A percentile compares a stretch with the other conserved stretches of the same genome.
These are phyloP conservation scores for Claviceps humidiphila DNA, from an alignment of 2,329 filamentous ascomycete species.

Conservation along the genomic window DNA sequence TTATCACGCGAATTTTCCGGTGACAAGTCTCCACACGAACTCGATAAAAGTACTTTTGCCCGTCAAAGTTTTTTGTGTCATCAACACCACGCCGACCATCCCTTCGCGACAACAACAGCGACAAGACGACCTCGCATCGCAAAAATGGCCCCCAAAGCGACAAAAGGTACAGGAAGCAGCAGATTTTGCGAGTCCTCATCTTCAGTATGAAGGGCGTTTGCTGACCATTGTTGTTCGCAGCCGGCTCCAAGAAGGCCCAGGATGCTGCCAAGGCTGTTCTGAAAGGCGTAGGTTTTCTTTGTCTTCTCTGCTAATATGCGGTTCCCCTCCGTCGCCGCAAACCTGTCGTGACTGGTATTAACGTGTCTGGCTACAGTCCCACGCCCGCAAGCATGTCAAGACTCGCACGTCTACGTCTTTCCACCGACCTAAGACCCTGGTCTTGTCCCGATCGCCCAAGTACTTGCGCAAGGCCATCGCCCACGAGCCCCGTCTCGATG, in stretches of 20 bases:
- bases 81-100: not conserved
- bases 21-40: not conserved
- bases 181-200: conserved; percentile 63
- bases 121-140: not conserved
- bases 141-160: not conserved
- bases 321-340: not conserved
- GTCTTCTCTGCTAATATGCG: not conserved
- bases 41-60: not conserved
- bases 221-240: conserved; percentile 50
- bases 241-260: conserved; percentile 72
- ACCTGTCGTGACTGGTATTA: not conserved
- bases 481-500: conserved; percentile 81
- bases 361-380: conserved; percentile 23
- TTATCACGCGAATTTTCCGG: not conserved
- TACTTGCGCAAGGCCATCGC: conserved; percentile 94
- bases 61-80: not conserved
- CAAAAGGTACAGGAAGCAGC: conserved; percentile 33
- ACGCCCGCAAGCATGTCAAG: conserved; percentile 77
- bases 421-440: conserved; percentile 94
- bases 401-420: conserved; percentile 86
- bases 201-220: conserved; percentile 46
- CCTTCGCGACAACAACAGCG: not conserved
- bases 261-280: conserved; percentile 92
- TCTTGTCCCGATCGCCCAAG: conserved; percentile 81
- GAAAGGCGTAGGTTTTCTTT: conserved; percentile 64